These are phyloP conservation scores for Trametes coccinea DNA, from an alignment of 768 basidiomycete genomes.

Conservation along the genomic window DNA sequence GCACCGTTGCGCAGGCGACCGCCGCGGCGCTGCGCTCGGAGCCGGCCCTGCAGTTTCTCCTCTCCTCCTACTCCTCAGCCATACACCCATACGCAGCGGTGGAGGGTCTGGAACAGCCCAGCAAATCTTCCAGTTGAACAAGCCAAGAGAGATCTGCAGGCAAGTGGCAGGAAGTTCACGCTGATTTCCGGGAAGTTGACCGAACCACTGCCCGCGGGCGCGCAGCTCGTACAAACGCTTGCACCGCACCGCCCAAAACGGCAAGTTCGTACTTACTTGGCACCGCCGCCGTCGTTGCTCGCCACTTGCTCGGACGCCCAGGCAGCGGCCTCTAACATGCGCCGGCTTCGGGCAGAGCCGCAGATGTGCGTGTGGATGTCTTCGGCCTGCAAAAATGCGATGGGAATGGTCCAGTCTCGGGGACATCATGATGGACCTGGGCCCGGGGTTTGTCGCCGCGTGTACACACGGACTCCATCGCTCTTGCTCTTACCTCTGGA, in stretches of 20 bases:
- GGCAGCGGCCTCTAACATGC: too few relatives aligned
- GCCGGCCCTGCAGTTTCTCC: neutral
- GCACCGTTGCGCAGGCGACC: slow-evolving; percentile 12
- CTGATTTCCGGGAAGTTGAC: too few relatives aligned
- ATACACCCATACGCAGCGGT: neutral
- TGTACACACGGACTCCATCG: too few relatives aligned
- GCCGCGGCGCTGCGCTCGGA: neutral
- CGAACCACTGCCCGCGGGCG: too few relatives aligned
- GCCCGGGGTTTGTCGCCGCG: neutral
- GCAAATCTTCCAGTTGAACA: neutral
- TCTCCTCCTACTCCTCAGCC: neutral
- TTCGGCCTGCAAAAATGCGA: too few relatives aligned
- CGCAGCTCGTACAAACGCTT: neutral
- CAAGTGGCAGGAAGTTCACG: too few relatives aligned
- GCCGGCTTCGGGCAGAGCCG: too few relatives aligned
- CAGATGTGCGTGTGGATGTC: too few relatives aligned
- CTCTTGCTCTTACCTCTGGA: too few relatives aligned
- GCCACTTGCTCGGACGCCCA: too few relatives aligned
- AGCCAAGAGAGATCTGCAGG: neutral
- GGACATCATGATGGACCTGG: neutral
- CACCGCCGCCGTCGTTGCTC: too few relatives aligned
- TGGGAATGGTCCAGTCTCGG: too few relatives aligned
- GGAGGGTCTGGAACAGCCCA: neutral
- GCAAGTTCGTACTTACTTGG: neutral
- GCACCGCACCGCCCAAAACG: neutral